These are phyloP conservation scores for Botrytis fragariae DNA, from an alignment of 2,329 filamentous ascomycete genomes.

Conservation along the genomic window DNA sequence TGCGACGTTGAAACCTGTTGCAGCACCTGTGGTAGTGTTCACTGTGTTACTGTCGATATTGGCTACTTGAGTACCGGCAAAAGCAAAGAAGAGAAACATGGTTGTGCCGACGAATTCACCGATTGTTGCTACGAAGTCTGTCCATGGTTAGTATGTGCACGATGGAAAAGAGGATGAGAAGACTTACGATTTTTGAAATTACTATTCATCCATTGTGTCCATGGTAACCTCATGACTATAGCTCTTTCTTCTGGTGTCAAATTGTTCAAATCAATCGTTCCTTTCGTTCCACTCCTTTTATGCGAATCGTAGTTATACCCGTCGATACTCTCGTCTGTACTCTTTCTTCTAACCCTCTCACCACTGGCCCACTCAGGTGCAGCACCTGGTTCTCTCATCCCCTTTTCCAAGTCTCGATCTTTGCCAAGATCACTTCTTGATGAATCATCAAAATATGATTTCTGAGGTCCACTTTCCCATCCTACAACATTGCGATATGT, in stretches of 20 bases:
- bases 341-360: conserved; percentile 21
- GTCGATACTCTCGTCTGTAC: conserved; percentile 30
- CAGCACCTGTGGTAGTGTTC: conserved; percentile 6
- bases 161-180: neutral
- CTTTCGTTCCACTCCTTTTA: conserved; percentile 7
- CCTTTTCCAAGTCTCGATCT: conserved; percentile 29
- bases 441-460: conserved; percentile 31
- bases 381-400: neutral
- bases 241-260: conserved; percentile 43
- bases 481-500: conserved; percentile 30
- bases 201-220: conserved; percentile 49
- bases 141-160: neutral
- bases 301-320: conserved; percentile 32
- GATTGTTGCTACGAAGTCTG: conserved; percentile 34
- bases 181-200: conserved; percentile 43
- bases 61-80: conserved; percentile 36
- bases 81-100: conserved; percentile 41
- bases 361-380: conserved; percentile 1
- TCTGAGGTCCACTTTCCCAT: conserved; percentile 20
- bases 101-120: conserved; percentile 40
- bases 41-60: conserved; percentile 29
- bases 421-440: conserved; percentile 15
- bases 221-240: conserved; percentile 46
- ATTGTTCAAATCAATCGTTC: conserved; percentile 41
- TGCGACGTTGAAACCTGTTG: conserved; percentile 33